These are phyloP conservation scores for Achlya hypogyna DNA, from an alignment of 352 stramenopile species.

Conservation along the genomic window DNA sequence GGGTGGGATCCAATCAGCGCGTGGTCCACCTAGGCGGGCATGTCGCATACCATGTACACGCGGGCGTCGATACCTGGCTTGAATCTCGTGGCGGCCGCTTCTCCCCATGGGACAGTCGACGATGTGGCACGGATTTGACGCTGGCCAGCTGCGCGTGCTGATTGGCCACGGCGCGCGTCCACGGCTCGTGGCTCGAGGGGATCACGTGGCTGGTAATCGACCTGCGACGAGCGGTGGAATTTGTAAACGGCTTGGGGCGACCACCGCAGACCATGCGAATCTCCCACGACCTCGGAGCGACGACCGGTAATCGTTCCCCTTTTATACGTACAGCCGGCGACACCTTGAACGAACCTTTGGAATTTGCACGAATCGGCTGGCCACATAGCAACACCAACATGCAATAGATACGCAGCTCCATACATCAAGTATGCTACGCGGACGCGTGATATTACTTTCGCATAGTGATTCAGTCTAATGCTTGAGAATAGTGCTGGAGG, in stretches of 20 bases:
- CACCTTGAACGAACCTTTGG: not conserved
- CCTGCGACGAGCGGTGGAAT: not conserved
- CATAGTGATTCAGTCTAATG: not conserved
- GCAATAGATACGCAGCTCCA: too few relatives aligned
- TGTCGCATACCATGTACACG: not conserved
- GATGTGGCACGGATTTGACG: not conserved
- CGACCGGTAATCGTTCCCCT: not conserved
- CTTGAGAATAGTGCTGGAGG: not conserved
- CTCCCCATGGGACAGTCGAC: constrained; percentile 4
- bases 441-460: not conserved
- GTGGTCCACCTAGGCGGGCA: not conserved
- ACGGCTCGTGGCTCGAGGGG: not conserved
- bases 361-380: too few relatives aligned
- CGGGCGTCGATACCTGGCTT: not conserved
- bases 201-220: not conserved
- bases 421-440: not conserved
- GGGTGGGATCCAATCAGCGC: not conserved
- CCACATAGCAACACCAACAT: too few relatives aligned
- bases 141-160: not conserved
- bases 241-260: not conserved
- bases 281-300: not conserved
- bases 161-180: not conserved
- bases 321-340: not conserved
- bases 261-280: not conserved
- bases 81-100: constrained; percentile 2